These are phyloP conservation scores for Coccomyxa subellipsoidea DNA, from an alignment of 163 green algal species.

Conservation along the genomic window DNA sequence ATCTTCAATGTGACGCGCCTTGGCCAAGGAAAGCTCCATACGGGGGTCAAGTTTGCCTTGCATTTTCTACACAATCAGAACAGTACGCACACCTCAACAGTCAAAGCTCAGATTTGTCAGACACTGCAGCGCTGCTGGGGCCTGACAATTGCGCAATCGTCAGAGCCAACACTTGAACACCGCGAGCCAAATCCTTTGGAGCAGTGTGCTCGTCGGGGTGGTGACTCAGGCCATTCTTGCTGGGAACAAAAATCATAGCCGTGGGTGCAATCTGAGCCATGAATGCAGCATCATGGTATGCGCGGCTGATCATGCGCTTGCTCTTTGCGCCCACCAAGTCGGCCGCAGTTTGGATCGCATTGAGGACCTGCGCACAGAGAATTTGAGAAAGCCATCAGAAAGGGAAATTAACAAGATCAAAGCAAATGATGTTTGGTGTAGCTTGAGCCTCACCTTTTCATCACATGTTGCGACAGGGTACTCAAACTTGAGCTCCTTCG, in stretches of 20 bases:
- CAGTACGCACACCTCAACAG: neutral
- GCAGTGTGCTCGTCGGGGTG: constrained; percentile 84
- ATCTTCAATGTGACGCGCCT: no score
- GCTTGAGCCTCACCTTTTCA: constrained; percentile 42
- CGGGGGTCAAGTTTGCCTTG: no score
- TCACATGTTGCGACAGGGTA: constrained; percentile 78
- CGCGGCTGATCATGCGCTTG: constrained; percentile 71
- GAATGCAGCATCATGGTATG: constrained; percentile 95
- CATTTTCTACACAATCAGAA: neutral
- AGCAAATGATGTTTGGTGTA: no score
- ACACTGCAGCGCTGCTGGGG: neutral
- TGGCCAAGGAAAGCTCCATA: no score
- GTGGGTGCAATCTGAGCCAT: constrained; percentile 81
- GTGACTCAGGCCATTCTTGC: constrained; percentile 77
- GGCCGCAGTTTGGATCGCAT: constrained; percentile 45
- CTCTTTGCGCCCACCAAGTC: constrained; percentile 46
- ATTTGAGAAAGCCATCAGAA: no score
- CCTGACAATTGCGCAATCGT: constrained; percentile 65
- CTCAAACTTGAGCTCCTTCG: constrained; percentile 62
- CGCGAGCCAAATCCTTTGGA: constrained; percentile 60
- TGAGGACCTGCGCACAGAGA: constrained; percentile 38
- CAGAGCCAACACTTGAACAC: constrained; percentile 70
- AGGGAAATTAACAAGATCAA: no score
- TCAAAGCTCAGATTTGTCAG: neutral
- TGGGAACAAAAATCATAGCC: constrained; percentile 97